Base-by-base conservation (phyloP, 441 rosid genomes). In the Populus hybrid region DNA sequence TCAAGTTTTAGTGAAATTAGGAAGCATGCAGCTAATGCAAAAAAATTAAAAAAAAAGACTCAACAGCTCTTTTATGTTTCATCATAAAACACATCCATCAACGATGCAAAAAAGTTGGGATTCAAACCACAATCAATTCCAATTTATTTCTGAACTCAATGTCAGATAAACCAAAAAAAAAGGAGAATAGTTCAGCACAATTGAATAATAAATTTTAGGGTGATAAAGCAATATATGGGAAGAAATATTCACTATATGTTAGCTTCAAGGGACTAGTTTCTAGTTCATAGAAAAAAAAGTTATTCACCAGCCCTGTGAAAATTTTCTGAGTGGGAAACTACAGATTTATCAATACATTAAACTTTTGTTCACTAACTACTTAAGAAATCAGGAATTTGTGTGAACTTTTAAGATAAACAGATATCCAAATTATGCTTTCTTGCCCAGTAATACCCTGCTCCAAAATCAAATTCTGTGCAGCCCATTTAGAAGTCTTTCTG, bases 141-240 rank as follows among this genome's bases (percentile, higher is more conserved):
- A 78, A 59, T 65, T 61, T 7, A 63, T 70, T 59, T 3, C 12
- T 42, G 20, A 63, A 34, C 11, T 10, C 32, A 7, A 20, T 23
- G 8, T 10, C 24, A 61, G 59, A 16, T 35, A 70, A 36, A 42
- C 12, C 38, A 40, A 42, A 42, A 0, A 42, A 38, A 28, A 7
- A 32, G 34, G 35, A 23, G 34, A 26, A 50, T 65, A 12, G 54
- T 42, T 3, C 54, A 42, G 54, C 18, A 72, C 21, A 20, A 72
- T 46, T 70, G 34, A 32, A 34, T 16, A 24, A 10, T 24, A 11
- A 73, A 24, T 35, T 26, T 69, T 40, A 21, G 21, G 36, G 61
- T 63, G 67, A 32, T 23, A 67, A 75, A 50, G 18, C 68, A 77
- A 75, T 75, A 20, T n/a, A n/a, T 11, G 35, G 38, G 67, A 38